Evolutionary conservation across 148 eudicot genomes (phyloP).

Genomic region (Fallopia convolvulus): DNA sequence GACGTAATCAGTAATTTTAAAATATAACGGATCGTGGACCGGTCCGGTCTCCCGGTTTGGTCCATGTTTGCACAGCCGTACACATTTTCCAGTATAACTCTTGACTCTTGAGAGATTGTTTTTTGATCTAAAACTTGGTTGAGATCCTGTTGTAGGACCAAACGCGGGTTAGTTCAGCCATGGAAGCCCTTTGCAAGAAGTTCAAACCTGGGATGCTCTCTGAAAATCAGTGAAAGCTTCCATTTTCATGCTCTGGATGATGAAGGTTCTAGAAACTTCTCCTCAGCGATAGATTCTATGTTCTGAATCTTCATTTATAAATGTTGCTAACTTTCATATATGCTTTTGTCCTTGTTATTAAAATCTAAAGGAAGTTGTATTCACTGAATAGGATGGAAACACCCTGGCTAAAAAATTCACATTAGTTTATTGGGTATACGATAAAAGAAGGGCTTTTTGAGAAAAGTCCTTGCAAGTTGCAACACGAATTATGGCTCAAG

Average conservation of each 20-base stretch:
- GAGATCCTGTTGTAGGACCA: slow-evolving; percentile 38
- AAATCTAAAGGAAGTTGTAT: slow-evolving; percentile 1
- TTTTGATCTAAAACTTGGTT: background rate
- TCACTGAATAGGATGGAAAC: background rate
- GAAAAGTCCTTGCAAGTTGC: background rate
- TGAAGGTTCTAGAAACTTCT: background rate
- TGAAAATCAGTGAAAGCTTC: slow-evolving; percentile 21
- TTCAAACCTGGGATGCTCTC: slow-evolving; percentile 34
- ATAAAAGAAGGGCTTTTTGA: background rate
- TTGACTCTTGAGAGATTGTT: background rate
- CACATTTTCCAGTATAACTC: background rate
- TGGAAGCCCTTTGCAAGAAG: slow-evolving; percentile 46
- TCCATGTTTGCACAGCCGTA: too few relatives aligned
- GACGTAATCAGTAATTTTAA: too few relatives aligned
- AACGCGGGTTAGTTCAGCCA: slow-evolving; percentile 49
- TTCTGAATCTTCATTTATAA: background rate
- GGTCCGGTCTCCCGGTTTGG: too few relatives aligned
- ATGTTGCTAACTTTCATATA: background rate
- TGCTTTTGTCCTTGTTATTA: background rate
- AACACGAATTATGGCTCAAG: background rate
- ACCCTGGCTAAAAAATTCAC: background rate
- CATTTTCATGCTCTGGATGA: background rate
- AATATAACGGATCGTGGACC: too few relatives aligned
- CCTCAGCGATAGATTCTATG: background rate
- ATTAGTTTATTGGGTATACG: background rate